Base-by-base conservation (phyloP, 1,284 basidiomycete genomes). In the Papiliotrema terrestris region DNA sequence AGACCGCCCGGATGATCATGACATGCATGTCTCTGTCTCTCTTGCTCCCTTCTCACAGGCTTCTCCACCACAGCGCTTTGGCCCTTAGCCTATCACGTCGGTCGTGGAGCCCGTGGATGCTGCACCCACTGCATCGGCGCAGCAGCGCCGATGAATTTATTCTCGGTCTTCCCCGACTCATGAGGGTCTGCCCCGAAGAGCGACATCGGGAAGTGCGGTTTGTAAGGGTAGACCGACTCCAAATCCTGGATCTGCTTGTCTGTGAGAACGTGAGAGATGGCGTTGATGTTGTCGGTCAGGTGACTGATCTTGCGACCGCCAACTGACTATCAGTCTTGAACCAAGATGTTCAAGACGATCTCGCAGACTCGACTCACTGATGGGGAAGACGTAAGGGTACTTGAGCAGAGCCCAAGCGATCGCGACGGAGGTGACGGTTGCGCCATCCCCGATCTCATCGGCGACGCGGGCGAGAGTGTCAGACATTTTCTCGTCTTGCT, bases 201-300 rank as follows among this genome's bases (percentile, higher is more conserved):
- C 36, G 41, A 43, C 41, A 43, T 43, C 14, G 41, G 41, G 8
- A 13, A 20, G 41, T 20, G 11, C 9, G 9, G 19, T 11, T 43
- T 9, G 41, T 13, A 43, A 11, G 41, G 41, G 11, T 43, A 22
- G 39, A 43, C 41, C 41, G 41, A 43, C 11, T 74, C 72, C 32
- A 74, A 57, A 14, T 49, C 19, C 13, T 52, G 46, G 44, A 72
- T 56, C 52, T 71, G 65, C 44, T 68, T 62, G 2, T 20, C 35
- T 17, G 63, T 69, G n/a, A 74, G 58, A 36, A 61, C 54, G 56
- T 70, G 52, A 4, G 51, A 41, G 19, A 76, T 58, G 9, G 67
- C 67, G 17, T 58, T 53, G 55, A 74, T 61, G 59, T 72, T 73
- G 54, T 63, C 61, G 20, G 64, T 51, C 11, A 76, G 60, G 55